A percentile compares a stretch with the other conserved stretches of the same genome.
These are phyloP conservation scores for Fonsecaea monophora DNA, from an alignment of 2,329 filamentous ascomycete species.

Conservation along the genomic window DNA sequence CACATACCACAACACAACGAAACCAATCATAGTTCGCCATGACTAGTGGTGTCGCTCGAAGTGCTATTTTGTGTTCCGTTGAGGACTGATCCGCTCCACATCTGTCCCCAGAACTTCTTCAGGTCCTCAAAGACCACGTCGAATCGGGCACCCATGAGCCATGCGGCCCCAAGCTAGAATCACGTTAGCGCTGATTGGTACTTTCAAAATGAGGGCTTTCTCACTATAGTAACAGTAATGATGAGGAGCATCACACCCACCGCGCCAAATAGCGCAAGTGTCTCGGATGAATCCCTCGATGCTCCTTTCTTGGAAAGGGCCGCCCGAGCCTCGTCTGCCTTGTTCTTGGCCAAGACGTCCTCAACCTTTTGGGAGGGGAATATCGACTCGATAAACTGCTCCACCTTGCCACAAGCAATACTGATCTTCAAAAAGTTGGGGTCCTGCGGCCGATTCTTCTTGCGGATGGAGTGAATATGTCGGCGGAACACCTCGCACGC, in stretches of 20 bases:
- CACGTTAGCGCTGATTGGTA: slow-evolving; percentile 19
- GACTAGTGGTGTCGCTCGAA: slow-evolving; percentile 13
- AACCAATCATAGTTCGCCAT: slow-evolving; percentile 28
- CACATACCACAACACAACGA: not conserved
- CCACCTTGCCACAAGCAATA: slow-evolving; percentile 82
- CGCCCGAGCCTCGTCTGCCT: slow-evolving; percentile 47
- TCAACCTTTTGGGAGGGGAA: slow-evolving; percentile 82
- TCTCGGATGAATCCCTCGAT: slow-evolving; percentile 61
- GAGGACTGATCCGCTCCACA: slow-evolving; percentile 21
- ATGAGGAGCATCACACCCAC: slow-evolving; percentile 73
- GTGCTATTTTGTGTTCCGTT: slow-evolving; percentile 5
- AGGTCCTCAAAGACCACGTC: slow-evolving; percentile 70
- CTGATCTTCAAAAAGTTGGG: slow-evolving; percentile 93
- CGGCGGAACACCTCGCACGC: slow-evolving; percentile 82
- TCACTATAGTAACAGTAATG: slow-evolving; percentile 80
- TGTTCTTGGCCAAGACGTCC: slow-evolving; percentile 56
- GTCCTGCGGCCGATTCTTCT: slow-evolving; percentile 92
- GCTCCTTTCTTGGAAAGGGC: slow-evolving; percentile 50
- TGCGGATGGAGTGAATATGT: slow-evolving; percentile 81
- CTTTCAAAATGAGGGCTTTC: slow-evolving; percentile 43
- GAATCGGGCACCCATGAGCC: slow-evolving; percentile 80
- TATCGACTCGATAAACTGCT: slow-evolving; percentile 74
- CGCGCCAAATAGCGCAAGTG: slow-evolving; percentile 68
- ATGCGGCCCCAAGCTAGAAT: slow-evolving; percentile 75
- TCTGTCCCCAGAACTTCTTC: slow-evolving; percentile 47